phyloP scores from a whole-genome alignment of 75 land plant genomes.

The Adiantum capillusveneris region DNA sequence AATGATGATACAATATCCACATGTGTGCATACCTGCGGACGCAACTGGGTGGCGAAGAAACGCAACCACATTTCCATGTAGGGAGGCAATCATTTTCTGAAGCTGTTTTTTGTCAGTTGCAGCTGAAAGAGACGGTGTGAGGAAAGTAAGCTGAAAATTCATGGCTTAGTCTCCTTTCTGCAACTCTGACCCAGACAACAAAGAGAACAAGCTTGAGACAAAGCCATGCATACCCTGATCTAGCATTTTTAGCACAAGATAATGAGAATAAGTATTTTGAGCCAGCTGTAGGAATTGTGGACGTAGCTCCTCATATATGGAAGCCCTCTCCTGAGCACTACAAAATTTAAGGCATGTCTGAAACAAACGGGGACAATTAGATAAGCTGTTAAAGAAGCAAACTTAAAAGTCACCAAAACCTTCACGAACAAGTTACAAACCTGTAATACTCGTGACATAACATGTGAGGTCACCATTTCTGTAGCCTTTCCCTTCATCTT shows the following conservation, averaged over 20 bases:
- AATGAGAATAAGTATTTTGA: conserved; percentile 76
- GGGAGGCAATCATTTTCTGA: conserved; percentile 67
- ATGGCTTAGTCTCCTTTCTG: no score
- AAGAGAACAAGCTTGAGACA: no score
- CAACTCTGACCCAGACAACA: no score
- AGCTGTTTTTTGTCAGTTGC: conserved; percentile 80
- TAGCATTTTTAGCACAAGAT: conserved; percentile 80
- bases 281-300: conserved; percentile 85
- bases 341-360: conserved; percentile 94
- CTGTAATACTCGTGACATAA: conserved; percentile 84
- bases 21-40: conserved; percentile 60
- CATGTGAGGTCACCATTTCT: conserved; percentile 78
- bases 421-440: conserved; percentile 13
- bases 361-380: neutral
- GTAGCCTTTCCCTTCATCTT: conserved; percentile 82
- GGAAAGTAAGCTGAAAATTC: no score
- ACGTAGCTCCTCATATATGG: conserved; percentile 70
- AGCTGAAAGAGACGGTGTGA: conserved; percentile 11
- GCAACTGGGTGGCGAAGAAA: conserved; percentile 93
- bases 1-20: no score
- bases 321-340: conserved; percentile 55
- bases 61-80: conserved; percentile 89
- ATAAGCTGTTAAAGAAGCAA: neutral
- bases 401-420: neutral
- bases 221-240: conserved; percentile 65